Conservation (phyloP, 2,329 filamentous ascomycete genomes). For the Phaeosphaeriaceae sp. region DNA sequence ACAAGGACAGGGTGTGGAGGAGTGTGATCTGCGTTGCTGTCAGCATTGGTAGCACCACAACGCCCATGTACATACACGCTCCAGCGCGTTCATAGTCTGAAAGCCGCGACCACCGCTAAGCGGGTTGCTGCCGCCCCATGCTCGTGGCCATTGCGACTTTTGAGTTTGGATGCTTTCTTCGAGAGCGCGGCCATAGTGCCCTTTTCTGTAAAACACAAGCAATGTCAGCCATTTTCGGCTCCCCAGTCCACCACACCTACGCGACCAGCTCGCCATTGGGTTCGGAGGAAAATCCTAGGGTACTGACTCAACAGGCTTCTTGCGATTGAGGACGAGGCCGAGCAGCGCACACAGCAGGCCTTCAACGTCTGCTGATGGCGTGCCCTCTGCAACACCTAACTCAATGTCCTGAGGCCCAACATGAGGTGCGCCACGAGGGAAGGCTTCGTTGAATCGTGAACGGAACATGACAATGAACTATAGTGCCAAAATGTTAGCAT, state of each 20-base stretch:
- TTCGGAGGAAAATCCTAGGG: conserved; percentile 21
- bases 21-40: conserved; percentile 71
- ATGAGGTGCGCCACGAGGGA: conserved; percentile 85
- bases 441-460: conserved; percentile 87
- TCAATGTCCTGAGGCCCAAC: conserved; percentile 97
- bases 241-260: conserved; percentile 5
- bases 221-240: conserved; percentile 37
- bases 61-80: conserved; percentile 68
- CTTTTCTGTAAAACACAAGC: conserved; percentile 66
- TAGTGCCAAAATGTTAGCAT: conserved; percentile 40
- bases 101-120: conserved; percentile 82
- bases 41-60: conserved; percentile 19
- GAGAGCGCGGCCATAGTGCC: conserved; percentile 89
- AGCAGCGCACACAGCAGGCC: conserved; percentile 88
- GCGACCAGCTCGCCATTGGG: conserved; percentile 29
- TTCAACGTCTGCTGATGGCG: conserved; percentile 86
- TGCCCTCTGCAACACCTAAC: conserved; percentile 76
- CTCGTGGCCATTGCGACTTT: conserved; percentile 83
- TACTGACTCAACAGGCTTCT: conserved; percentile 97
- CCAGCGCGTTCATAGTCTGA: conserved; percentile 77
- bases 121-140: conserved; percentile 85
- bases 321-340: conserved; percentile 88
- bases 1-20: conserved; percentile 82
- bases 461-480: conserved; percentile 99
- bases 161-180: conserved; percentile 91